Percentiles rank a stretch among this genome's conserved stretches.
phyloP scores from a whole-genome alignment of 1,284 basidiomycete genomes.

The Cutaneotrichosporon daszewskae region DNA sequence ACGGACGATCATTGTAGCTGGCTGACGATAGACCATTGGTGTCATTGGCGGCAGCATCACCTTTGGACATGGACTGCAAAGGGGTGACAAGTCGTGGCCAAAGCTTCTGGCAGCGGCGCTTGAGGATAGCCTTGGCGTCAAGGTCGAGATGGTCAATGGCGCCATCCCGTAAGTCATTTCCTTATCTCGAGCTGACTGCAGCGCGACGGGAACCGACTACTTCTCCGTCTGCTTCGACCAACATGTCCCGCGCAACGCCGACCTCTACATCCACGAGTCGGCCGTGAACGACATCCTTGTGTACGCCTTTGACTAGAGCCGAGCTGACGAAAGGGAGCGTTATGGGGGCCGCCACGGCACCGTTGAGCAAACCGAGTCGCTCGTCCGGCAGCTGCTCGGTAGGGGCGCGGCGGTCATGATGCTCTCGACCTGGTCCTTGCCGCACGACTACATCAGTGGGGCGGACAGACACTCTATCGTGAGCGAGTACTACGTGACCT shows the following conservation, averaged over 20 bases:
- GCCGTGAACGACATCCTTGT: slow-evolving; percentile 6
- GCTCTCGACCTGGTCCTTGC: slow-evolving; percentile 2
- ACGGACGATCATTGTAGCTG: no score
- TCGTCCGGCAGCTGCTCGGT: slow-evolving; percentile 3
- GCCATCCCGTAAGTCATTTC: not conserved
- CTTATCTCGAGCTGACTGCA: not conserved
- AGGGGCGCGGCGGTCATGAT: slow-evolving; percentile 2
- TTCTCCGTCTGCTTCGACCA: slow-evolving; percentile 6
- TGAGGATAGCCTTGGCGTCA: not conserved
- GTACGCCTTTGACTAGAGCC: not conserved
- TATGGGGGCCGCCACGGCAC: not conserved
- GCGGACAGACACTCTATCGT: slow-evolving; percentile 4
- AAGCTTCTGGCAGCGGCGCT: not conserved
- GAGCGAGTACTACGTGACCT: slow-evolving; percentile 3
- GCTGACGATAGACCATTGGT: not conserved
- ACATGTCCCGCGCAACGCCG: slow-evolving; percentile 1
- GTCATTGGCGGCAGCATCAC: slow-evolving; percentile 8
- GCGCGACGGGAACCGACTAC: slow-evolving; percentile 5
- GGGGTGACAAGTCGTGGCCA: slow-evolving; percentile 1
- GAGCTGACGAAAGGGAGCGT: not conserved
- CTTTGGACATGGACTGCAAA: not conserved
- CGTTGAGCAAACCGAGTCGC: slow-evolving; percentile 3
- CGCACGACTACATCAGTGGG: not conserved
- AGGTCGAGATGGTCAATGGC: slow-evolving; percentile 2
- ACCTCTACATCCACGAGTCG: slow-evolving; percentile 7